Evolutionary conservation across 441 rosid species (phyloP).

Genomic region (Populus tomentosa): DNA sequence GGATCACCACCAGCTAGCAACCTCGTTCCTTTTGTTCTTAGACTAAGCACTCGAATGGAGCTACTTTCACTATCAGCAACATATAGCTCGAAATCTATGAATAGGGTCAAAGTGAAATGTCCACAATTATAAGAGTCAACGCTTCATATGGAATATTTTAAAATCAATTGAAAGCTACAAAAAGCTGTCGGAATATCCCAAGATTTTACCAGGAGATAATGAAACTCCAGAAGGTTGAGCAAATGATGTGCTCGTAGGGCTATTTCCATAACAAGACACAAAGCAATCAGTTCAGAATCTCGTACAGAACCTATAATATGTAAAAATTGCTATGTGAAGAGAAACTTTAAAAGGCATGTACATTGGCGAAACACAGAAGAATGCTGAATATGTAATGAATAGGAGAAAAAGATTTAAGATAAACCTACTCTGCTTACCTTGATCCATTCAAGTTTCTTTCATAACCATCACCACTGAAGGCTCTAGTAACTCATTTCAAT

Average conservation of each 20-base stretch:
- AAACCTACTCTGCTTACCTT: constrained; percentile 37
- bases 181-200: constrained; percentile 11
- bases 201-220: constrained; percentile 59
- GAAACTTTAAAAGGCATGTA: neutral
- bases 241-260: constrained; percentile 74
- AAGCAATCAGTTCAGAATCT: constrained; percentile 5
- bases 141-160: neutral
- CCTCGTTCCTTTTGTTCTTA: constrained; percentile 88
- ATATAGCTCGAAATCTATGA: constrained; percentile 64
- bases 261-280: constrained; percentile 30
- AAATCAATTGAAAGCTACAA: neutral
- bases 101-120: constrained; percentile 12
- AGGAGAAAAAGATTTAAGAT: neutral
- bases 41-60: constrained; percentile 84
- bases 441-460: constrained; percentile 96
- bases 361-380: neutral
- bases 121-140: neutral
- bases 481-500: constrained; percentile 58
- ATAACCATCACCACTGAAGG: constrained; percentile 89
- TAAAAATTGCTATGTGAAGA: neutral
- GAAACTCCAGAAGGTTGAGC: constrained; percentile 98
- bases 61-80: constrained; percentile 98
- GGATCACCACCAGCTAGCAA: constrained; percentile 92
- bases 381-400: neutral
- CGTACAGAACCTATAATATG: neutral